These are phyloP conservation scores for Podosphaera aphanis DNA, from an alignment of 2,329 filamentous ascomycete species.

Conservation along the genomic window DNA sequence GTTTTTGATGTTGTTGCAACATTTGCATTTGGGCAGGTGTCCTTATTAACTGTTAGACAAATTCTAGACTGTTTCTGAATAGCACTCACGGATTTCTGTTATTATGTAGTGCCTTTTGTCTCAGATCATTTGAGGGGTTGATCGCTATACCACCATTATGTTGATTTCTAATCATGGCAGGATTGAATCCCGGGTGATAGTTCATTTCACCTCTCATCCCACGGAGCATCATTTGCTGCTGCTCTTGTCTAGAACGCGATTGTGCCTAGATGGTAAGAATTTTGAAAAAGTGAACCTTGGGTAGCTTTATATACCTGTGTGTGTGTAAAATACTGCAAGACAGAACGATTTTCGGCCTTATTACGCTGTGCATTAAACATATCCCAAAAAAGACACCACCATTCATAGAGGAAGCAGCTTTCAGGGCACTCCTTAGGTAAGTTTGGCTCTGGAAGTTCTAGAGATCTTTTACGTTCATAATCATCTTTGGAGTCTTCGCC, in stretches of 20 bases:
- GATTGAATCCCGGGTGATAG: slow-evolving; percentile 29
- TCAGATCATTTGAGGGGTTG: slow-evolving; percentile 35
- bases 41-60: slow-evolving; percentile 2
- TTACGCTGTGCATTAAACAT: slow-evolving; percentile 67
- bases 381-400: slow-evolving; percentile 96
- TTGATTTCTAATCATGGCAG: slow-evolving; percentile 41
- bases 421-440: slow-evolving; percentile 40
- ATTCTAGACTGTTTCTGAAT: neutral
- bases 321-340: slow-evolving; percentile 56
- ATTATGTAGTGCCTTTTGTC: slow-evolving; percentile 57
- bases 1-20: slow-evolving; percentile 50
- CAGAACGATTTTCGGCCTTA: slow-evolving; percentile 35
- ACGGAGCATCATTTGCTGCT: slow-evolving; percentile 56
- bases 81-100: slow-evolving; percentile 43
- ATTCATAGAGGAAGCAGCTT: slow-evolving; percentile 80
- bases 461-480: slow-evolving; percentile 47
- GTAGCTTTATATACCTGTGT: slow-evolving; percentile 42
- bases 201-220: slow-evolving; percentile 41
- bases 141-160: slow-evolving; percentile 34
- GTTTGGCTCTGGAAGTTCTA: slow-evolving; percentile 56
- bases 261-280: slow-evolving; percentile 27
- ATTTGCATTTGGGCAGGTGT: slow-evolving; percentile 42
- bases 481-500: slow-evolving; percentile 64
- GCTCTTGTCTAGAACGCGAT: slow-evolving; percentile 48
- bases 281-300: neutral